Evolutionary conservation across 768 basidiomycete species (phyloP).

Genomic region (Leccinum subgranulosum): DNA sequence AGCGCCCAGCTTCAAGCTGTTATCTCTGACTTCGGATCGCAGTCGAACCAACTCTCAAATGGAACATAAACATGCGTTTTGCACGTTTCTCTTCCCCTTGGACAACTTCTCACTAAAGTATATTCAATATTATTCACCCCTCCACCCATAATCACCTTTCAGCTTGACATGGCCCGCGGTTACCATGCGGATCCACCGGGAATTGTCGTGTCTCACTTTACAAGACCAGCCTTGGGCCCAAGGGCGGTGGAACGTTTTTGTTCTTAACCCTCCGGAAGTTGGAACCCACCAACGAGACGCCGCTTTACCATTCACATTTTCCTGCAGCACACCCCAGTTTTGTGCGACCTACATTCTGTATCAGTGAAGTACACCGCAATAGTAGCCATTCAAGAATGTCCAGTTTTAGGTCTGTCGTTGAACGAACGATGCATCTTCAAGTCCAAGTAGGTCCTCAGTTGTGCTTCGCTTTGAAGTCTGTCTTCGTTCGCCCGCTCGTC

Average conservation of each 20-base stretch:
- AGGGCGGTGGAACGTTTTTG: neutral
- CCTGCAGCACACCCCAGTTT: neutral
- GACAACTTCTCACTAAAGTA: neutral
- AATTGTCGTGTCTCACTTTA: neutral
- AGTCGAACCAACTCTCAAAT: neutral
- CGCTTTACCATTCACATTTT: neutral
- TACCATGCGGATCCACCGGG: neutral
- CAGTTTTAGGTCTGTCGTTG: conserved; percentile 10
- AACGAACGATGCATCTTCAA: conserved; percentile 4
- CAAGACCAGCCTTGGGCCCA: neutral
- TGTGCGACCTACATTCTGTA: neutral
- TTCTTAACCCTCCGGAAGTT: neutral
- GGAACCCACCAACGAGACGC: neutral
- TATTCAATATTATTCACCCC: neutral
- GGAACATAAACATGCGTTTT: conserved; percentile 1
- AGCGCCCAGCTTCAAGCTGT: neutral
- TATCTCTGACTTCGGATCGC: neutral
- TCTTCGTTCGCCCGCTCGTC: neutral
- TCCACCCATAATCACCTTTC: neutral
- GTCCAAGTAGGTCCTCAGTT: conserved; percentile 5
- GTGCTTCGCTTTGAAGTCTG: neutral
- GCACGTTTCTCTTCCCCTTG: conserved; percentile 5
- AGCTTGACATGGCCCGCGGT: neutral
- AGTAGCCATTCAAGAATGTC: neutral
- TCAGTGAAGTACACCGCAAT: neutral